These are phyloP conservation scores for Microcos paniculata DNA, from an alignment of 345 rosid species.

Conservation along the genomic window DNA sequence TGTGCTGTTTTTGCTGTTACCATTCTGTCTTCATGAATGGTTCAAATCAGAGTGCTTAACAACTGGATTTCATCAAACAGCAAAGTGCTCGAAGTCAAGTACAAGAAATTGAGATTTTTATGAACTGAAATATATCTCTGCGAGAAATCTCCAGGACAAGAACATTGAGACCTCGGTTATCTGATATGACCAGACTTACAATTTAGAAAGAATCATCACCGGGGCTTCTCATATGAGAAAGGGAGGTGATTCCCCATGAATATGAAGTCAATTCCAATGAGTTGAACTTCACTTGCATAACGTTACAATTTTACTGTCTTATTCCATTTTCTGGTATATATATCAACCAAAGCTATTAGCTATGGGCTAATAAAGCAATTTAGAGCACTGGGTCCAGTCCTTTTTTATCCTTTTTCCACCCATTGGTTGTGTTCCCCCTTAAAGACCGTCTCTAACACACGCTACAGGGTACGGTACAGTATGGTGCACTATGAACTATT, in stretches of 20 bases:
- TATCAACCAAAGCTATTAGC: background rate
- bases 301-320: background rate
- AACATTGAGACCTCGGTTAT: background rate
- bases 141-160: background rate
- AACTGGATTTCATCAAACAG: background rate
- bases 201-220: no score
- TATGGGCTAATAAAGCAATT: background rate
- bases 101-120: background rate
- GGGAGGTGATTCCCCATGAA: background rate
- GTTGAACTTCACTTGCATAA: no score
- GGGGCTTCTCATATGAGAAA: background rate
- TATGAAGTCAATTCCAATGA: no score
- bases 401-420: background rate
- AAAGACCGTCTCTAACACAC: background rate
- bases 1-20: background rate
- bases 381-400: background rate
- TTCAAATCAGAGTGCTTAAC: background rate
- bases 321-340: background rate
- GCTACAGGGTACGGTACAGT: background rate
- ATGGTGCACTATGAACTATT: background rate
- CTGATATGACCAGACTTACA: background rate
- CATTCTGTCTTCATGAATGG: background rate
- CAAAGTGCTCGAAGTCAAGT: background rate
- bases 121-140: background rate
- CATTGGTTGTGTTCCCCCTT: background rate